A percentile compares a stretch with the other conserved stretches of the same genome.
Conservation (phyloP, 768 basidiomycete genomes). For the Mycena indigotica region DNA sequence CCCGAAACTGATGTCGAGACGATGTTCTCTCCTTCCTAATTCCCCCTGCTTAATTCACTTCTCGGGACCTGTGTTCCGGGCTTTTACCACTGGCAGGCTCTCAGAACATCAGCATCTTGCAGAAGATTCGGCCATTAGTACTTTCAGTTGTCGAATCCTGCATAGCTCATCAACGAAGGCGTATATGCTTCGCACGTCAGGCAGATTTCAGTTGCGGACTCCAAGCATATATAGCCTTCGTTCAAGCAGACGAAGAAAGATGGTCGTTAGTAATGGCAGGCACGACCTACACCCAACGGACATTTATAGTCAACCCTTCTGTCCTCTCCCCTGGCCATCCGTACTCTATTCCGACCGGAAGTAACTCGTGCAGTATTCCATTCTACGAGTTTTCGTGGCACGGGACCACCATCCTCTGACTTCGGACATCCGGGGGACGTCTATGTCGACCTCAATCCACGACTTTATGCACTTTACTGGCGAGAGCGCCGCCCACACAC, state of each 20-base stretch:
- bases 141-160: not conserved
- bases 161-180: not conserved
- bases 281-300: slow-evolving; percentile 10
- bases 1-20: too few species aligned
- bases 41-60: too few species aligned
- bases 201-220: not conserved
- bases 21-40: too few species aligned
- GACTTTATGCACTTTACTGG: slow-evolving; percentile 12
- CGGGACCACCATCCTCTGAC: slow-evolving; percentile 26
- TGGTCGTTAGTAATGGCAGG: not conserved
- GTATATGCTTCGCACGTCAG: not conserved
- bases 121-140: not conserved
- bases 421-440: slow-evolving; percentile 29
- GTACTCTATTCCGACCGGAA: not conserved
- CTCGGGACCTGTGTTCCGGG: too few species aligned
- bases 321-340: slow-evolving; percentile 10
- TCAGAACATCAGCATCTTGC: not conserved
- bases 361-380: slow-evolving; percentile 15
- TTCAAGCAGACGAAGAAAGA: not conserved
- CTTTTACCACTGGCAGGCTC: too few species aligned
- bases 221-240: not conserved
- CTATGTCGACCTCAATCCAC: slow-evolving; percentile 25
- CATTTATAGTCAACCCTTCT: slow-evolving; percentile 6
- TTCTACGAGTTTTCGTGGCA: slow-evolving; percentile 31
- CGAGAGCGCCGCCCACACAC: slow-evolving; percentile 5